Evolutionary conservation across 352 stramenopile genomes (phyloP).

Genomic region (Globisporangium megalacanthum): DNA sequence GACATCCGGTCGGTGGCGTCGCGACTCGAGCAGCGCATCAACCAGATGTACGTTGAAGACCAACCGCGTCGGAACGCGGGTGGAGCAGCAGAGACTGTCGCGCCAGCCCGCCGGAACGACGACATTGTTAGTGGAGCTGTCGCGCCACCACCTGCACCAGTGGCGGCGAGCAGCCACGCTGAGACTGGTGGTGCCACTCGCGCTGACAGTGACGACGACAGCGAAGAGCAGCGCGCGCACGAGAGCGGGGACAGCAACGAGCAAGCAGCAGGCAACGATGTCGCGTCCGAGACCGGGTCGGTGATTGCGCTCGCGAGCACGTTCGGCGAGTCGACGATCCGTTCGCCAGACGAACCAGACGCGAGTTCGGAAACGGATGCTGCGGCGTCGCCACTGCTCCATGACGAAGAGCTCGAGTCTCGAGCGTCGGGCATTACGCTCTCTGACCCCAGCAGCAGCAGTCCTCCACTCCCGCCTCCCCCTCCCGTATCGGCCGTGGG

Average conservation of each 20-base stretch:
- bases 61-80: conserved; percentile 14
- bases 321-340: conserved; percentile 73
- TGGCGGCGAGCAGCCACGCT: not conserved
- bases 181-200: not conserved
- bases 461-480: conserved; percentile 20
- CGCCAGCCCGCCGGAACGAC: not conserved
- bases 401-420: conserved; percentile 12
- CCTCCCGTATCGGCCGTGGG: conserved; percentile 14
- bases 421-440: conserved; percentile 5
- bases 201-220: not conserved
- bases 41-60: conserved; percentile 32
- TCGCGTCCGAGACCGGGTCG: conserved; percentile 56
- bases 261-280: conserved; percentile 19
- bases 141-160: not conserved
- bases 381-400: conserved; percentile 20
- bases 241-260: conserved; percentile 2
- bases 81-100: conserved; percentile 9
- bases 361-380: conserved; percentile 35
- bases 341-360: conserved; percentile 58
- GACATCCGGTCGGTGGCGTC: conserved; percentile 69
- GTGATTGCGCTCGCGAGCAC: conserved; percentile 82
- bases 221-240: not conserved
- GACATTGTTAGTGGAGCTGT: not conserved
- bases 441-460: conserved; percentile 4
- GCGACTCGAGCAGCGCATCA: conserved; percentile 72